Conservation (phyloP, 306 rosid genomes). For the Vicia villosa region DNA sequence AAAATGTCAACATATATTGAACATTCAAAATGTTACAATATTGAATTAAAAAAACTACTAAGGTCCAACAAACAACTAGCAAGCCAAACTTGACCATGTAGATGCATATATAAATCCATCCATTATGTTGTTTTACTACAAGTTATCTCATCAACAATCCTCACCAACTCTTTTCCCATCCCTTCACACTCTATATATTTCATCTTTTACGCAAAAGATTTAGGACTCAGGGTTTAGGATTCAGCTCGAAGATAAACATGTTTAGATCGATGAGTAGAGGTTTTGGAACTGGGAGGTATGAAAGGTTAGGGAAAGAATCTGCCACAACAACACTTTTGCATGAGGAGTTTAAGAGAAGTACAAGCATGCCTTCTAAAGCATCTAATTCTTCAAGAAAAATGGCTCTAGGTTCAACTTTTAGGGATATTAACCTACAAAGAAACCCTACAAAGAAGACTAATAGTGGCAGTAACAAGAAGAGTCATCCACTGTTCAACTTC, state of each 20-base stretch:
- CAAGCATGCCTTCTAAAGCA: slow-evolving; percentile 49
- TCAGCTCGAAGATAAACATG: slow-evolving; percentile 38
- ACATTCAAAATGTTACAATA: slow-evolving; percentile 9
- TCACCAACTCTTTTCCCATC: slow-evolving; percentile 17
- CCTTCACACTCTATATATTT: not conserved
- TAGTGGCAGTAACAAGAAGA: slow-evolving; percentile 35
- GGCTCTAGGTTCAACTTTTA: slow-evolving; percentile 31
- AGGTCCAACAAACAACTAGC: not conserved
- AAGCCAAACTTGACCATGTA: slow-evolving; percentile 22
- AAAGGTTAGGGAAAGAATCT: slow-evolving; percentile 53
- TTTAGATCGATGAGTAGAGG: slow-evolving; percentile 56
- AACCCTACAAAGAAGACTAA: slow-evolving; percentile 52
- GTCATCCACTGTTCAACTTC: slow-evolving; percentile 55
- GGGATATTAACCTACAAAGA: slow-evolving; percentile 35
- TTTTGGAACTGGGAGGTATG: slow-evolving; percentile 42
- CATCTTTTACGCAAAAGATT: not conserved
- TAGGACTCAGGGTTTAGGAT: not conserved
- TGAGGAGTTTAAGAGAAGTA: slow-evolving; percentile 51
- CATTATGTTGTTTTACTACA: not conserved
- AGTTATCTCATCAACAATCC: slow-evolving; percentile 5
- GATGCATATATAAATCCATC: slow-evolving; percentile 30
- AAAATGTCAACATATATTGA: not conserved
- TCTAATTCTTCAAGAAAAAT: slow-evolving; percentile 28
- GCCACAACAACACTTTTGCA: slow-evolving; percentile 22
- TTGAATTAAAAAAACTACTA: not conserved